Percentiles rank a stretch among this genome's conserved stretches.
Conservation (phyloP, 108 stramenopile species). For the Tribonema minus region DNA sequence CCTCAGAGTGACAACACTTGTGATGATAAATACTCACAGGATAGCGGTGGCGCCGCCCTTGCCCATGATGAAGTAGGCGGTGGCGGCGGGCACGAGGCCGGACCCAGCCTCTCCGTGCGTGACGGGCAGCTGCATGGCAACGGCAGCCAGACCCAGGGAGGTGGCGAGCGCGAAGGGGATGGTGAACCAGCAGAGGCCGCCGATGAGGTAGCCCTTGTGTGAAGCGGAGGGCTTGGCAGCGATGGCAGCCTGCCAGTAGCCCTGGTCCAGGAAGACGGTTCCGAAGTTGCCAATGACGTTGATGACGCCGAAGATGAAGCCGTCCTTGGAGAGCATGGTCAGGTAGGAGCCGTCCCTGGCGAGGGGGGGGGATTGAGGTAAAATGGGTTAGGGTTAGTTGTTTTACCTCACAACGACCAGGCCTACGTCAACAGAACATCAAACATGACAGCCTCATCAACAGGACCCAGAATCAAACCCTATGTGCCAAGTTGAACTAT, state of each 20-base stretch:
- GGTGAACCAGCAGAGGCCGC: constrained; percentile 90
- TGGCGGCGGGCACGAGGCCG: constrained; percentile 84
- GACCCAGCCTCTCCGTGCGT: constrained; percentile 69
- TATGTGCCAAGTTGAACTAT: too few relatives aligned
- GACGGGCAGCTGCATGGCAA: constrained; percentile 83
- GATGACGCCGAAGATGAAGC: constrained; percentile 88
- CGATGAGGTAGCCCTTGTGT: constrained; percentile 82
- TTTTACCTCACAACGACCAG: too few relatives aligned
- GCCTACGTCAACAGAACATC: too few relatives aligned
- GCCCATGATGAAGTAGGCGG: constrained; percentile 73
- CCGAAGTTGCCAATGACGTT: constrained; percentile 93
- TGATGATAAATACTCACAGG: too few relatives aligned
- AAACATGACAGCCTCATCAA: too few relatives aligned
- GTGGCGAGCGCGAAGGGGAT: constrained; percentile 68
- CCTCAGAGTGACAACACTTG: too few relatives aligned
- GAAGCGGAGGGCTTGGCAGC: constrained; percentile 74
- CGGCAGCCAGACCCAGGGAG: constrained; percentile 75
- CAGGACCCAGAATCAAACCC: too few relatives aligned
- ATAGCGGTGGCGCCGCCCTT: constrained; percentile 68
- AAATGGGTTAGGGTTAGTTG: too few relatives aligned
- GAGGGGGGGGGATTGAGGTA: too few relatives aligned
- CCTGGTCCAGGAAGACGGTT: constrained; percentile 86
- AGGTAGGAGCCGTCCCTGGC: constrained; percentile 79
- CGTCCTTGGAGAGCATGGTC: constrained; percentile 75
- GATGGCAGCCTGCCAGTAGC: constrained; percentile 90